phyloP scores from a whole-genome alignment of 129 eudicot genomes.

The Pulicaria dysenterica region DNA sequence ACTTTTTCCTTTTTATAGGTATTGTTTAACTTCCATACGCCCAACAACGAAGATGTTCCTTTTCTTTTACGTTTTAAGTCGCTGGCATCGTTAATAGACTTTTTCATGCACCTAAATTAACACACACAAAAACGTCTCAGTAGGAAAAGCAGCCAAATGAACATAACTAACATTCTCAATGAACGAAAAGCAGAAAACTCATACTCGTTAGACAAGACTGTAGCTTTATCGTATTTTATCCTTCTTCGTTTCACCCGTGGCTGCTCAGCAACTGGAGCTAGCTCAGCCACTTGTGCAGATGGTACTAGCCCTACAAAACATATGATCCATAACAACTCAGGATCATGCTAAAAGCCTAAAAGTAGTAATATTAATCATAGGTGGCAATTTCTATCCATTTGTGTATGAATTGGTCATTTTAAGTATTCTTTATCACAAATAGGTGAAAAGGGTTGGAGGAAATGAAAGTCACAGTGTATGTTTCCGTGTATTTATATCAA shows the following conservation, averaged over 20 bases:
- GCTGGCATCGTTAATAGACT: constrained; percentile 42
- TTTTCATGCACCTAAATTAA: constrained; percentile 59
- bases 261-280: constrained; percentile 23
- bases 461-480: neutral
- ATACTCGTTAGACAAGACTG: constrained; percentile 67
- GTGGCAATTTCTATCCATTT: neutral
- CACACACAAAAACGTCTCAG: constrained; percentile 12
- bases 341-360: neutral
- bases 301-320: constrained; percentile 43
- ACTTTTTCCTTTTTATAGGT: constrained; percentile 44
- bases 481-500: neutral
- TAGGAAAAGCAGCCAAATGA: neutral
- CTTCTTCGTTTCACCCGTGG: constrained; percentile 56
- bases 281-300: constrained; percentile 52
- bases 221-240: constrained; percentile 50
- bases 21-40: constrained; percentile 52
- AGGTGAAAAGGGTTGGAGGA: neutral
- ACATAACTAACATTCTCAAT: neutral
- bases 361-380: neutral
- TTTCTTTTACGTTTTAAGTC: constrained; percentile 43
- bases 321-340: constrained; percentile 9
- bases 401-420: neutral
- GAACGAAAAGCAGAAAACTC: neutral
- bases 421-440: neutral
- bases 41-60: constrained; percentile 50